Evolutionary conservation across 2,329 filamentous ascomycete genomes (phyloP), one percentile per base, ranked within the genome.

Genomic region (Rhynchosporium graminicola): DNA sequence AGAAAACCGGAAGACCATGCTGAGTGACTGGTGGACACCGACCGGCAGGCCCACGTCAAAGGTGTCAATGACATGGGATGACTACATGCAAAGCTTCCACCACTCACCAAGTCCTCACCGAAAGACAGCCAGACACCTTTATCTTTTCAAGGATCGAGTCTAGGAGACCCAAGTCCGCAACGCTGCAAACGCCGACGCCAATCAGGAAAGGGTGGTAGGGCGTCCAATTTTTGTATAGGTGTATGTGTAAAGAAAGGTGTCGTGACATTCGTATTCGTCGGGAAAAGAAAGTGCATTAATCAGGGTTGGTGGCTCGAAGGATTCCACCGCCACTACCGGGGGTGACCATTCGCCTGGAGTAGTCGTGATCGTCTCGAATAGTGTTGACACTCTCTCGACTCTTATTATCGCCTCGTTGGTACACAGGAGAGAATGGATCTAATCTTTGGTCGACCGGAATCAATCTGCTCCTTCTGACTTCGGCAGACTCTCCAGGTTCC

Each of bases 311-410:
- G 8, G 85, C 84, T 66, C 85, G 79, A n/a, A 88, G 77, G 7
- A 87, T 83, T 1, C 36, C 68, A 29, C 66, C 67, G 69, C 82
- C 77, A 9, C 36, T 69, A 29, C 66, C 67, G 69, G 81, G 77
- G 8, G 81, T 79, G 48, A 80, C 76, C 2, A 74, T 68, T 54
- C 72, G 78, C 66, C 86, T 78, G 45, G 85, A 87, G 70, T 88
- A 88, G 67, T 88, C 86, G 63, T 86, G 84, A 65, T 88, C 84
- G 70, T 88, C 86, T 61, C 82, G 82, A 4, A 88, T 75, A 1
- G 85, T 87, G 67, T 83, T 83, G 70, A 88, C 76, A 71, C 85
- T 88, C 72, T 88, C 85, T 64, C 81, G 81, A 68, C 85, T 87
- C 72, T 82, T 82, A 68, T 81, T 86, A 3, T 78, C 77, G 50